Conservation (phyloP, 2,329 filamentous ascomycete genomes). For the Blastomyces gilchristii region DNA sequence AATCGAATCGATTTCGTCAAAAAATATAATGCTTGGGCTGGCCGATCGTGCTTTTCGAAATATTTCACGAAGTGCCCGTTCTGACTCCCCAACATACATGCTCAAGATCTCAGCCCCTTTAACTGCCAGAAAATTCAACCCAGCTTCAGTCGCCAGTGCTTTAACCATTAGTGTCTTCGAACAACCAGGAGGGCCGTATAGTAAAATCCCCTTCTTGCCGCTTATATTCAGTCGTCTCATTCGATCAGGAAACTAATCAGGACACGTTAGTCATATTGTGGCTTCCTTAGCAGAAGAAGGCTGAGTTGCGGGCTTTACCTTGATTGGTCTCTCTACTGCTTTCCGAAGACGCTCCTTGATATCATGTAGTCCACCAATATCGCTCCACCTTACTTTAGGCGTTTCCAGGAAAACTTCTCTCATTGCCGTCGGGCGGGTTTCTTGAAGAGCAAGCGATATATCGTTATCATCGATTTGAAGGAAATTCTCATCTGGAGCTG, state of each 20-base stretch:
- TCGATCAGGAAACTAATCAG: constrained; percentile 38
- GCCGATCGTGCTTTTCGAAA: constrained; percentile 80
- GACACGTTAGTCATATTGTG: not conserved
- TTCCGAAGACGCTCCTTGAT: constrained; percentile 59
- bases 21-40: constrained; percentile 87
- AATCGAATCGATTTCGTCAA: constrained; percentile 91
- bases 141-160: constrained; percentile 79
- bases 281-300: too few species aligned
- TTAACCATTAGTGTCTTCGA: constrained; percentile 90
- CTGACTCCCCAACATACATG: constrained; percentile 95
- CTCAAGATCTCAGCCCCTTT: constrained; percentile 89
- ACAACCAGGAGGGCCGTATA: constrained; percentile 89
- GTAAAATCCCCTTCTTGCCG: constrained; percentile 68
- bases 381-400: constrained; percentile 72
- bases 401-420: constrained; percentile 81
- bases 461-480: constrained; percentile 29
- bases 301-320: constrained; percentile 27
- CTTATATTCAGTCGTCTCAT: constrained; percentile 44
- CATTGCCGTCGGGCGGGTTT: constrained; percentile 74
- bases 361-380: constrained; percentile 74
- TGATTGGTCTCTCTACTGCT: constrained; percentile 49
- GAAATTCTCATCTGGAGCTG: constrained; percentile 11
- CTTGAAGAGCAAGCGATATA: constrained; percentile 47
- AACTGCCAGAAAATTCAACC: constrained; percentile 87
- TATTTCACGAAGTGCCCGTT: constrained; percentile 72